These are phyloP conservation scores for Centrapalus pauciflorus DNA, from an alignment of 129 eudicot genomes.

Conservation along the genomic window DNA sequence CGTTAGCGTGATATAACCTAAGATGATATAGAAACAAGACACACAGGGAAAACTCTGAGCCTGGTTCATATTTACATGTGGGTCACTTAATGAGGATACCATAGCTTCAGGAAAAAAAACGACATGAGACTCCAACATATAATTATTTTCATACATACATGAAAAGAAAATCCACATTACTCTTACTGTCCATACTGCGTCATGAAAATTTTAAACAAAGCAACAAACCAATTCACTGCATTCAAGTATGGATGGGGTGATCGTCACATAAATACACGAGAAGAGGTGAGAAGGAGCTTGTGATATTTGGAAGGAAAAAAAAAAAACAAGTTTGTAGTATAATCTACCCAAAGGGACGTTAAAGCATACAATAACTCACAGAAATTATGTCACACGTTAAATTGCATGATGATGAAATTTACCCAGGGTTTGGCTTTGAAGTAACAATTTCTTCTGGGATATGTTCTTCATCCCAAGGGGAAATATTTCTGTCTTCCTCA, in stretches of 20 bases:
- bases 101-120: neutral
- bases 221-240: neutral
- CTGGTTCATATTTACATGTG: neutral
- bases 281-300: neutral
- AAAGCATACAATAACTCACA: neutral
- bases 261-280: neutral
- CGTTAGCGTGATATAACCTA: neutral
- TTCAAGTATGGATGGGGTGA: neutral
- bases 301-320: neutral
- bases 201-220: neutral
- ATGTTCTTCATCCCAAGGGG: conserved; percentile 76
- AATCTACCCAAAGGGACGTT: neutral
- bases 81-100: neutral
- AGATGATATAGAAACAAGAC: neutral
- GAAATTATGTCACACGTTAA: neutral
- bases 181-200: neutral
- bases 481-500: conserved; percentile 49
- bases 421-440: conserved; percentile 76
- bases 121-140: neutral
- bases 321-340: neutral
- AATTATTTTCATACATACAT: neutral
- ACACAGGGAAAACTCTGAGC: neutral
- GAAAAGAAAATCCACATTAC: neutral
- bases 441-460: conserved; percentile 87
- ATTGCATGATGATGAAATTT: conserved; percentile 23